phyloP scores from a whole-genome alignment of 2,329 filamentous ascomycete species.

The Myriosclerotinia duriaeana region DNA sequence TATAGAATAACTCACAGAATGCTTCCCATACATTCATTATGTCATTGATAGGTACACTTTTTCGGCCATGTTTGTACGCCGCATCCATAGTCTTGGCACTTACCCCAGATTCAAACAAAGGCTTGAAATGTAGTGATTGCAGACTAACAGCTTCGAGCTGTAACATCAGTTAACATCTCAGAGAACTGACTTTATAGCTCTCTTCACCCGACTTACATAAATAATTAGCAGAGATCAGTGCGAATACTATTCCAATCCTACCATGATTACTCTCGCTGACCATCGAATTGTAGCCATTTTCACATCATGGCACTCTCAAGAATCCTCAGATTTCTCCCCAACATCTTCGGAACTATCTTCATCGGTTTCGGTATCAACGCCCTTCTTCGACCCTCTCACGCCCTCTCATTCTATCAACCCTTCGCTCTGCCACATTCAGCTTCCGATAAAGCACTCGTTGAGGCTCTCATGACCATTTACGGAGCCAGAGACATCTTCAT shows the following conservation, averaged over 20 bases:
- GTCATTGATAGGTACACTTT: too few species aligned
- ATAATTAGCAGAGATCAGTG: neutral
- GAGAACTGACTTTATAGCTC: neutral
- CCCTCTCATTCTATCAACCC: constrained; percentile 43
- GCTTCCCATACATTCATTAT: neutral
- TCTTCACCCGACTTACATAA: neutral
- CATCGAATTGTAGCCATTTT: neutral
- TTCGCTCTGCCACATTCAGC: neutral
- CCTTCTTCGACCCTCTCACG: constrained; percentile 35
- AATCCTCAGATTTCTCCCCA: constrained; percentile 19
- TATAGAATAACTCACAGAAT: neutral
- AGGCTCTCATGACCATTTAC: constrained; percentile 49
- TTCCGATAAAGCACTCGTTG: constrained; percentile 39
- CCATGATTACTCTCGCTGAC: neutral
- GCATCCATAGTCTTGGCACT: neutral
- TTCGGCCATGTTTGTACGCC: neutral
- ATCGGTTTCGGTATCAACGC: constrained; percentile 45
- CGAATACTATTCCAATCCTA: neutral
- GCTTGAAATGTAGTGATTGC: neutral
- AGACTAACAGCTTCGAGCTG: neutral
- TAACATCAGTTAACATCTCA: neutral
- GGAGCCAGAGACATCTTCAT: constrained; percentile 53
- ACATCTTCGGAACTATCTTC: constrained; percentile 24
- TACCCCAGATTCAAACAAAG: neutral
- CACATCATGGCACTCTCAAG: neutral